Percentiles rank a stretch among this genome's conserved stretches.
phyloP scores from a whole-genome alignment of 495 filamentous ascomycete genomes.

The Aspergillus diversus region DNA sequence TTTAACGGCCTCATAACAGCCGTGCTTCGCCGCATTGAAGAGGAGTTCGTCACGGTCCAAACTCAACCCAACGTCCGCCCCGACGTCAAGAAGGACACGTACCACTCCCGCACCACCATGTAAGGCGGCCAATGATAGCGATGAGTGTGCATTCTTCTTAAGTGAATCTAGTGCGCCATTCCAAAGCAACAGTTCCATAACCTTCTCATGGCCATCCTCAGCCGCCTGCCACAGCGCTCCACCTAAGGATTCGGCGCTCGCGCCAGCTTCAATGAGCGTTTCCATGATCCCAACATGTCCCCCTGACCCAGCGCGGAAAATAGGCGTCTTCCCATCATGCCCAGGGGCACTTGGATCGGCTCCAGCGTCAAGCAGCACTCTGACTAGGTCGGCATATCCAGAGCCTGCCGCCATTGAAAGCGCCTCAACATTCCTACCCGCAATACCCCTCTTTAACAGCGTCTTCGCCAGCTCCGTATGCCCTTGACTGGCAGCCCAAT shows the following conservation, averaged over 20 bases:
- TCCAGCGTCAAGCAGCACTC: not conserved
- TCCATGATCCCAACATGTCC: not conserved
- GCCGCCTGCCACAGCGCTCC: not conserved
- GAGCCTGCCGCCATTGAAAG: not conserved
- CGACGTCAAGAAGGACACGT: not conserved
- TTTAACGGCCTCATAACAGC: constrained; percentile 33
- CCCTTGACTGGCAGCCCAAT: not conserved
- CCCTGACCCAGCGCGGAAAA: not conserved
- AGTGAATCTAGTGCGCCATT: not conserved
- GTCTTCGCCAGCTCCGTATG: not conserved
- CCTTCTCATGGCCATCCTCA: not conserved
- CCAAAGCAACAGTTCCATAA: not conserved
- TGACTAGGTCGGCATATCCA: not conserved
- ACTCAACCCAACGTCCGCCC: not conserved
- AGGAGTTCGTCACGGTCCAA: not conserved
- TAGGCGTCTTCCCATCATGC: not conserved
- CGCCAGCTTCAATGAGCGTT: not conserved
- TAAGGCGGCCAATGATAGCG: not conserved
- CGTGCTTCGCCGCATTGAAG: not conserved
- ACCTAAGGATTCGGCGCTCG: not conserved
- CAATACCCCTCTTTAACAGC: not conserved
- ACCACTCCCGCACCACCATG: not conserved
- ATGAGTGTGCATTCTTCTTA: constrained; percentile 45
- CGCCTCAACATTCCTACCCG: not conserved
- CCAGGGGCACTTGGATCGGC: not conserved